Conservation (phyloP, 2,329 filamentous ascomycete species). For the Fusarium scirpi region DNA sequence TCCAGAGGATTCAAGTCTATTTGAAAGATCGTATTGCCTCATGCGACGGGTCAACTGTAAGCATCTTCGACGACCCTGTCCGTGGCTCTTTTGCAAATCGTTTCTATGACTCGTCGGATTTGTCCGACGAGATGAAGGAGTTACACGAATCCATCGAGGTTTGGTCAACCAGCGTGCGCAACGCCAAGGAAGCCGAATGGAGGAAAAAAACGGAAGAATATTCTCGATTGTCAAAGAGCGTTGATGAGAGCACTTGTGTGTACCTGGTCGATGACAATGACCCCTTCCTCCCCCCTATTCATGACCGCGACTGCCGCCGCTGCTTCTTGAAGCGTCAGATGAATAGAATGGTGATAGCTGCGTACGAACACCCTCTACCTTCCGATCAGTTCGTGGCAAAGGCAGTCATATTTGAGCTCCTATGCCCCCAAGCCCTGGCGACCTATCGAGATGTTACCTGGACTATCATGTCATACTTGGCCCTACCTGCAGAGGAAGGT, state of each 20-base stretch:
- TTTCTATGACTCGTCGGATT: conserved; percentile 42
- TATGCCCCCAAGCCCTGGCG: conserved; percentile 51
- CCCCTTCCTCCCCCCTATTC: conserved; percentile 6
- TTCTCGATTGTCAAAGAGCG: conserved; percentile 47
- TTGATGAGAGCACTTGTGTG: conserved; percentile 50
- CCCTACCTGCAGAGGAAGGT: conserved; percentile 38
- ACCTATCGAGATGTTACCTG: conserved; percentile 58
- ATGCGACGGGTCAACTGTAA: conserved; percentile 24
- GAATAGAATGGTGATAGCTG: conserved; percentile 51
- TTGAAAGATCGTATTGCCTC: conserved; percentile 31
- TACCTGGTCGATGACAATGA: conserved; percentile 44
- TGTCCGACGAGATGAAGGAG: conserved; percentile 18
- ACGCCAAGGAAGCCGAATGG: conserved; percentile 52
- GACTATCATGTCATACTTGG: conserved; percentile 51
- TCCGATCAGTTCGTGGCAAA: conserved; percentile 47
- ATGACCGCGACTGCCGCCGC: conserved; percentile 49
- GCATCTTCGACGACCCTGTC: conserved; percentile 42
- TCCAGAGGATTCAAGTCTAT: conserved; percentile 40
- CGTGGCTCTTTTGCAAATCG: conserved; percentile 47
- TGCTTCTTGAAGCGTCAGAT: conserved; percentile 51
- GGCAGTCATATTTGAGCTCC: conserved; percentile 57
- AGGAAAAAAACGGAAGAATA: conserved; percentile 47
- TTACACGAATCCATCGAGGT: conserved; percentile 45
- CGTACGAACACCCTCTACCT: conserved; percentile 58
- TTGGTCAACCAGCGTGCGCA: conserved; percentile 27